phyloP scores from a whole-genome alignment of 768 basidiomycete species.

The Ephemerocybe angulata region DNA sequence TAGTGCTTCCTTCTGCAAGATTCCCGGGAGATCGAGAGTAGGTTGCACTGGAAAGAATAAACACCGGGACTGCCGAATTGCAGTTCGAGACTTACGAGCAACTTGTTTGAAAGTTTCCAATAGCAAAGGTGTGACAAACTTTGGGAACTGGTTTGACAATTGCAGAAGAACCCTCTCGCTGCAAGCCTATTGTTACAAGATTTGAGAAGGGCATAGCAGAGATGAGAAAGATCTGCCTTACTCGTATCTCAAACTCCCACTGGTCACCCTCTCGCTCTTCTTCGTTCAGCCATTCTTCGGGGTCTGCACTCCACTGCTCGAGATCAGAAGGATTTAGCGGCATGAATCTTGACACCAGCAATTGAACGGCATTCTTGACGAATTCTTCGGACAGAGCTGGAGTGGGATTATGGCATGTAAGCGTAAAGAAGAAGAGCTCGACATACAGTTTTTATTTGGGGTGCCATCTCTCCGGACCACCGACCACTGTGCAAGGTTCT shows the following conservation, averaged over 20 bases:
- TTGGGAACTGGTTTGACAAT: constrained; percentile 63
- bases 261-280: constrained; percentile 89
- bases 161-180: constrained; percentile 90
- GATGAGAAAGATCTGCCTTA: constrained; percentile 32
- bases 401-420: constrained; percentile 2
- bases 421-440: background rate
- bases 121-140: constrained; percentile 67
- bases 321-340: constrained; percentile 80
- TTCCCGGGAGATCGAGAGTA: constrained; percentile 48
- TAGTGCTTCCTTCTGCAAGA: constrained; percentile 80
- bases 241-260: constrained; percentile 92
- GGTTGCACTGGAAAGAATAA: constrained; percentile 34
- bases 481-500: constrained; percentile 75
- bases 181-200: constrained; percentile 61
- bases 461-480: constrained; percentile 58
- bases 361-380: constrained; percentile 66
- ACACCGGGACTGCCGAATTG: background rate
- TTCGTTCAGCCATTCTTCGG: constrained; percentile 91
- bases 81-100: constrained; percentile 43
- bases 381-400: constrained; percentile 67
- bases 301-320: constrained; percentile 79
- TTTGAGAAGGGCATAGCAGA: background rate
- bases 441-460: constrained; percentile 55
- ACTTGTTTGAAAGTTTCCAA: constrained; percentile 55
- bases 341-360: constrained; percentile 82